phyloP scores from a whole-genome alignment of 2,329 filamentous ascomycete species.

The Diaporthe humulicola region DNA sequence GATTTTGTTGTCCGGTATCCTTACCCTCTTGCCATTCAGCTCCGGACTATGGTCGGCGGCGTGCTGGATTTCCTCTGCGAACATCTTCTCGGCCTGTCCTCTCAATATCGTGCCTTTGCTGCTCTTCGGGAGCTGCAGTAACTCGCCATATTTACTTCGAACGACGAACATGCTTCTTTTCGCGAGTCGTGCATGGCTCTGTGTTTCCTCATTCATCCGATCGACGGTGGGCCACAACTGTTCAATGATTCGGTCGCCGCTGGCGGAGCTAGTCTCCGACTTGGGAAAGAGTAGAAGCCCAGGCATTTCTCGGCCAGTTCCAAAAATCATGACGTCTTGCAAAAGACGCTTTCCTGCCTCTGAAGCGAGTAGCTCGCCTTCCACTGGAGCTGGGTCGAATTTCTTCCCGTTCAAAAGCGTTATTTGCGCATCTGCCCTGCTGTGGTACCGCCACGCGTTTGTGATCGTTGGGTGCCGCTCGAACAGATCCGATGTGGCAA shows the following conservation, averaged over 20 bases:
- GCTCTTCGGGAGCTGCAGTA: conserved; percentile 65
- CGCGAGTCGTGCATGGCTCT: conserved; percentile 64
- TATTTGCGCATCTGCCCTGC: conserved; percentile 72
- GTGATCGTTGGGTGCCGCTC: conserved; percentile 63
- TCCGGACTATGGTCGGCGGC: conserved; percentile 54
- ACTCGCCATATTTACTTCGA: conserved; percentile 44
- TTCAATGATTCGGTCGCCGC: conserved; percentile 54
- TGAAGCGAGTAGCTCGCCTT: conserved; percentile 63
- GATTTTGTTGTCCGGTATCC: conserved; percentile 53
- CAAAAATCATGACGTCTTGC: conserved; percentile 72
- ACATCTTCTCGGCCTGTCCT: conserved; percentile 63
- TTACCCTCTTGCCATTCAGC: background rate
- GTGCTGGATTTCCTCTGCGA: conserved; percentile 58
- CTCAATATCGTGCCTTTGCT: conserved; percentile 74
- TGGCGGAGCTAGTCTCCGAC: conserved; percentile 37
- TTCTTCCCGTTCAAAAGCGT: conserved; percentile 77
- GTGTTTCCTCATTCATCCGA: conserved; percentile 61
- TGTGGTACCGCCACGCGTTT: conserved; percentile 73
- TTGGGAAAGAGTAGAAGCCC: conserved; percentile 68
- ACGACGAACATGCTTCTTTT: conserved; percentile 64
- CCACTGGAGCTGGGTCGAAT: conserved; percentile 74
- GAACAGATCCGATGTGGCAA: conserved; percentile 75
- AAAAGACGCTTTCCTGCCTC: conserved; percentile 53
- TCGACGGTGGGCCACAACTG: conserved; percentile 59
- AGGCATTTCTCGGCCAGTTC: conserved; percentile 66